phyloP scores from a whole-genome alignment of 2,329 filamentous ascomycete genomes.

The Ophiosphaerella herpotricha region DNA sequence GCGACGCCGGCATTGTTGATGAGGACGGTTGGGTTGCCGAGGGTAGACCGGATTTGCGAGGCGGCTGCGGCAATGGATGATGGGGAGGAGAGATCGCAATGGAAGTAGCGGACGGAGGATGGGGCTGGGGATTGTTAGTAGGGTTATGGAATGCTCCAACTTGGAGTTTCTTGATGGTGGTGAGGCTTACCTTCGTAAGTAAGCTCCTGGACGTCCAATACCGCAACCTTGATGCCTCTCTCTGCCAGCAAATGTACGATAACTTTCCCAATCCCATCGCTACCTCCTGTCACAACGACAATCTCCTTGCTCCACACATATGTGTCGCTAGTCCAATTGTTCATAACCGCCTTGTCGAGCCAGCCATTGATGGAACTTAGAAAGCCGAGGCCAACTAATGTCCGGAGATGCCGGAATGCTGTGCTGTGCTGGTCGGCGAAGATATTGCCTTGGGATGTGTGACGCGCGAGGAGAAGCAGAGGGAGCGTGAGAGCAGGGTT shows the following conservation, averaged over 20 bases:
- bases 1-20: conserved; percentile 74
- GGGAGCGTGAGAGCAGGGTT: conserved; percentile 69
- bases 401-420: conserved; percentile 60
- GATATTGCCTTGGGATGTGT: conserved; percentile 65
- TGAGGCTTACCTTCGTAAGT: conserved; percentile 52
- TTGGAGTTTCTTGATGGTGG: not conserved
- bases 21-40: conserved; percentile 70
- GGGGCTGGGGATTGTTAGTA: conserved; percentile 43
- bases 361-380: conserved; percentile 55
- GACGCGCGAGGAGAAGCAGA: conserved; percentile 65
- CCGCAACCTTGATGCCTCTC: conserved; percentile 68
- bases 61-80: conserved; percentile 59
- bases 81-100: conserved; percentile 70
- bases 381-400: conserved; percentile 59
- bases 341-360: conserved; percentile 56
- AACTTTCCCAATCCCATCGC: conserved; percentile 71
- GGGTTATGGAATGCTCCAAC: not conserved
- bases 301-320: conserved; percentile 73
- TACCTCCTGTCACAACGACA: conserved; percentile 75
- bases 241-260: conserved; percentile 70
- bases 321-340: conserved; percentile 57
- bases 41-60: conserved; percentile 56
- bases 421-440: conserved; percentile 55
- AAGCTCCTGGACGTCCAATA: conserved; percentile 70
- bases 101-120: conserved; percentile 66